Base-by-base conservation (phyloP, 345 rosid genomes). In the Excoecaria cochinchinensis region DNA sequence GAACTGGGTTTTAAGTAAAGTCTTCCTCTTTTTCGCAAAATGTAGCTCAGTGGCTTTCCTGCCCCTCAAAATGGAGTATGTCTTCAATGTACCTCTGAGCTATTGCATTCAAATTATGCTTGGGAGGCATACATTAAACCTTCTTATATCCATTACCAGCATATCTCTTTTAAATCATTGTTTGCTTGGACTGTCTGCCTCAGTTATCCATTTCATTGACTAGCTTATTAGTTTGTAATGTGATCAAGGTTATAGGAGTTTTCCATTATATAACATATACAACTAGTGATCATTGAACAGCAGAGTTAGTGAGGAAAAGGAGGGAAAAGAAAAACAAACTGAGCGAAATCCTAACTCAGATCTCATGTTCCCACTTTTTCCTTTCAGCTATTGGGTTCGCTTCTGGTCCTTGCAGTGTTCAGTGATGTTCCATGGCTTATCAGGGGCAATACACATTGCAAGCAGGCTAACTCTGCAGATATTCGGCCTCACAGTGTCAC, bases 401-500 rank as follows among this genome's bases (percentile, higher is more conserved):
- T 95, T 80, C 78, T 93, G 85, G 81, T 93, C 62, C 90, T 90
- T 42, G 90, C 82, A 66, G 81, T 88, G 25, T 70, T 86, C 58
- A 48, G 80, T 82, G 75, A 78, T 67, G 79, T 81, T 84, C 84
- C 80, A 78, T 86, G 88, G 90, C 77, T 67, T 74, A 81, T 84
- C 77, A 67, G 65, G 79, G 88, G 86, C 77, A 85, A 78, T 81
- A 76, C 86, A 39, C 83, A 82, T 81, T 93, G 98, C 88, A 85
- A 78, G 70, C 50, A 81, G 74, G 76, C 79, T 67, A 80, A 77
- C 58, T 70, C 86, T n/a, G 85, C 55, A 42, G 80, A 55, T 53
- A 72, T 86, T 78, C 84, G 99, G 77, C 99, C 99, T 83, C 98
- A 93, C 80, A 95, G 99, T 52, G 97, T 95, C 66, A 84, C 96